Evolutionary conservation across 2,329 filamentous ascomycete species (phyloP).

Genomic region (Arachnopeziza araneosa): DNA sequence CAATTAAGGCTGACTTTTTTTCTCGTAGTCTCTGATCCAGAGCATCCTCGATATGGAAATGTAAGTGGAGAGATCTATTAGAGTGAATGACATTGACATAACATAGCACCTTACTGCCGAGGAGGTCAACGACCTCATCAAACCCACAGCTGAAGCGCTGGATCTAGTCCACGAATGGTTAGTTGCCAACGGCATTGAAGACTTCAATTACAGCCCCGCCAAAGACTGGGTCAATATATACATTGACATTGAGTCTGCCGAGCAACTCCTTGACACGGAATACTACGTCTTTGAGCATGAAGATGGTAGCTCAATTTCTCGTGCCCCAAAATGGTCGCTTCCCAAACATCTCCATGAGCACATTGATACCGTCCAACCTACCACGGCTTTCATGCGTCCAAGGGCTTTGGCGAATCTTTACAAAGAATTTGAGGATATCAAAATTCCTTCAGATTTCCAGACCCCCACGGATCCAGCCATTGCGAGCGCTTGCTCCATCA

Average conservation of each 20-base stretch:
- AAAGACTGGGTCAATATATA: conserved; percentile 53
- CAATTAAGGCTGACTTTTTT: neutral
- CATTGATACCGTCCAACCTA: conserved; percentile 55
- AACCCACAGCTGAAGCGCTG: conserved; percentile 46
- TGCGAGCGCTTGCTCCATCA: conserved; percentile 56
- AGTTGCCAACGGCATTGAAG: conserved; percentile 43
- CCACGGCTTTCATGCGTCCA: conserved; percentile 51
- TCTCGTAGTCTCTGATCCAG: conserved; percentile 45
- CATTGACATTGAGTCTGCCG: conserved; percentile 45
- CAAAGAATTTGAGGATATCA: neutral
- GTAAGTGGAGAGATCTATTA: neutral
- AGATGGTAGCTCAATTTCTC: conserved; percentile 46
- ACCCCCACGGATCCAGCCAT: conserved; percentile 2
- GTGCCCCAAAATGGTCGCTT: conserved; percentile 52
- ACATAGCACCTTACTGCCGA: conserved; percentile 42
- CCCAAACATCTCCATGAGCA: conserved; percentile 51
- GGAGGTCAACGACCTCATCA: conserved; percentile 48
- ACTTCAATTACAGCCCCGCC: conserved; percentile 42
- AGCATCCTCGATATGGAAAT: conserved; percentile 45
- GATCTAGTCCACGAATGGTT: conserved; percentile 52
- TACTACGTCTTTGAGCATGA: conserved; percentile 48
- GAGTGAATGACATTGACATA: neutral
- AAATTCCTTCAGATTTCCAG: conserved; percentile 5
- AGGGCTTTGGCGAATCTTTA: neutral
- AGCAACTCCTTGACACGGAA: conserved; percentile 47